Conservation (phyloP, 768 basidiomycete species). For the Tulasnella sp. region DNA sequence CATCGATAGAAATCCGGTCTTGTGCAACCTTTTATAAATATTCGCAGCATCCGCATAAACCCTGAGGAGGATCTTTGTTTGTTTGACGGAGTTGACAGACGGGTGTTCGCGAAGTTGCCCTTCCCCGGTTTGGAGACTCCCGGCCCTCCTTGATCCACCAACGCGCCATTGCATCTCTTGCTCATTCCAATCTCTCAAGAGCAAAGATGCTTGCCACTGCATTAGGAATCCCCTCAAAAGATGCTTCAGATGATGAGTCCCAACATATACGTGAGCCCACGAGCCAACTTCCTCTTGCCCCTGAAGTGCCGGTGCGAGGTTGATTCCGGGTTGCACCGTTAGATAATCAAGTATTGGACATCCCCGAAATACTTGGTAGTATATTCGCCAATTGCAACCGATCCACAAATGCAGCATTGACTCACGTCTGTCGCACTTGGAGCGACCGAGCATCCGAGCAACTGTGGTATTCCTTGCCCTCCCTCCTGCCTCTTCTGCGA, state of each 20-base stretch:
- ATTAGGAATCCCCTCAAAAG: not conserved
- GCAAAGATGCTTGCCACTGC: not conserved
- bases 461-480: not conserved
- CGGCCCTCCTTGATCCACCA: not conserved
- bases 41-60: too few species aligned
- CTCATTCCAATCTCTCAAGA: not conserved
- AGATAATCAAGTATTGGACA: not conserved
- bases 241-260: not conserved
- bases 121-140: not conserved
- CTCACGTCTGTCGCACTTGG: not conserved
- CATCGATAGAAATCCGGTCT: too few species aligned
- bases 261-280: not conserved
- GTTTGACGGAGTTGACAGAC: too few species aligned
- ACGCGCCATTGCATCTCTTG: not conserved
- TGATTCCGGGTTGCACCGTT: not conserved
- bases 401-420: not conserved
- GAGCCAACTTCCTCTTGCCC: not conserved
- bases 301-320: not conserved
- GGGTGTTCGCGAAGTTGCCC: too few species aligned
- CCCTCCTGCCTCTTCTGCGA: not conserved
- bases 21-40: too few species aligned
- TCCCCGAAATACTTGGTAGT: not conserved
- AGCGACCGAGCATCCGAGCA: not conserved
- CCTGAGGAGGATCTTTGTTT: too few species aligned
- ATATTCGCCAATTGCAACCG: not conserved